Conservation (phyloP, 768 basidiomycete genomes). For the Lactarius akahatsu region DNA sequence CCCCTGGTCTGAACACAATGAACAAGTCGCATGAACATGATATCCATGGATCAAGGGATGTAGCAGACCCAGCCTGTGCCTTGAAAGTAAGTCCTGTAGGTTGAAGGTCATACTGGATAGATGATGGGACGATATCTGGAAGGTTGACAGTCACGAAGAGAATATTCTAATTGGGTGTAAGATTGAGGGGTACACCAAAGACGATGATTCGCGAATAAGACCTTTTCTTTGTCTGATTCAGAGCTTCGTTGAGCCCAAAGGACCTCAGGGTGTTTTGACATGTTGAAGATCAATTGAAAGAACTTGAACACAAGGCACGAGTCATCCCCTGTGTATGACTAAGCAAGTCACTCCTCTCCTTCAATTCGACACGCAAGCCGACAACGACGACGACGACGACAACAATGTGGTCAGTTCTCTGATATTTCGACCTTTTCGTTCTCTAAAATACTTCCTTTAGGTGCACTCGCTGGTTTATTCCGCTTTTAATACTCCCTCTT, state of each 20-base stretch:
- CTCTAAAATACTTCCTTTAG: slow-evolving; percentile 37
- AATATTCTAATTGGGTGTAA: slow-evolving; percentile 62
- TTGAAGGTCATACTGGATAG: slow-evolving; percentile 61
- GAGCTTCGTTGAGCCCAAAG: slow-evolving; percentile 95
- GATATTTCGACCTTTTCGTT: not conserved
- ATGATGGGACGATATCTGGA: slow-evolving; percentile 60
- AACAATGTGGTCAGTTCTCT: slow-evolving; percentile 56
- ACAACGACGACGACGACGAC: not conserved
- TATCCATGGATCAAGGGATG: not conserved
- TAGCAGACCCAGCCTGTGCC: slow-evolving; percentile 61
- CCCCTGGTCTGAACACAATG: not conserved
- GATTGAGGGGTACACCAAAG: slow-evolving; percentile 16
- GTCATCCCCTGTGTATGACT: not conserved
- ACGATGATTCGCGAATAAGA: slow-evolving; percentile 33
- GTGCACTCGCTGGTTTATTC: slow-evolving; percentile 87
- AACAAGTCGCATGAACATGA: not conserved
- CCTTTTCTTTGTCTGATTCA: slow-evolving; percentile 62
- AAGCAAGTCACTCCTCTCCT: not conserved
- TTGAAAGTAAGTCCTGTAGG: slow-evolving; percentile 60
- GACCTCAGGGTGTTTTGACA: slow-evolving; percentile 73
- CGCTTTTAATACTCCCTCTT: slow-evolving; percentile 70
- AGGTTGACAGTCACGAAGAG: slow-evolving; percentile 84
- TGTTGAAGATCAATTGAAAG: slow-evolving; percentile 5
- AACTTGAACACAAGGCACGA: not conserved
- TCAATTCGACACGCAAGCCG: too few species aligned